phyloP scores from a whole-genome alignment of 257 asterid species.

The Solanum neorickii region DNA sequence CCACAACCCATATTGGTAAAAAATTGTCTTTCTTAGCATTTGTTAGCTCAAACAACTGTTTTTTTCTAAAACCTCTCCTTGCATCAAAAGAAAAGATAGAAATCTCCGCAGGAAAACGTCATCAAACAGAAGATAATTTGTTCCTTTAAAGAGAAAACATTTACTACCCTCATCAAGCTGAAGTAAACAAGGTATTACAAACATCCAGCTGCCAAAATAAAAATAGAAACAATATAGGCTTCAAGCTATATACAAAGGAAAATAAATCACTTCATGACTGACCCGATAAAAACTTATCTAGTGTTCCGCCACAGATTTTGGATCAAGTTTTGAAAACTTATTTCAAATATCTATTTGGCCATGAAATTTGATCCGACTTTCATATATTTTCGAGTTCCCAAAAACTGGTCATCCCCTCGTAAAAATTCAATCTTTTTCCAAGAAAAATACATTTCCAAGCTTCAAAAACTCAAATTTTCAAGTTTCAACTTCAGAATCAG shows the following conservation, averaged over 20 bases:
- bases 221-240: not conserved
- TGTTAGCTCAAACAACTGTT: not conserved
- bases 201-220: not conserved
- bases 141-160: not conserved
- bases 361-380: not conserved
- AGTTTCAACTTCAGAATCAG: not conserved
- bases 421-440: not conserved
- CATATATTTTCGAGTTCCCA: not conserved
- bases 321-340: not conserved
- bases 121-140: not conserved
- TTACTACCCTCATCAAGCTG: not conserved
- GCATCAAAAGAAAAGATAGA: not conserved
- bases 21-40: not conserved
- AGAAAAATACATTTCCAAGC: not conserved
- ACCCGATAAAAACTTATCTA: not conserved
- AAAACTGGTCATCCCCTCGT: not conserved
- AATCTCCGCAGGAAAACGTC: not conserved
- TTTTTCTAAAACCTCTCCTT: not conserved
- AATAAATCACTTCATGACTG: not conserved
- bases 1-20: not conserved
- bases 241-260: not conserved
- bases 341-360: not conserved
- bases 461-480: not conserved
- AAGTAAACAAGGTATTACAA: not conserved
- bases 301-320: not conserved